Evolutionary conservation across 2,329 filamentous ascomycete genomes (phyloP), one percentile per base, ranked within the genome.

Genomic region (Colletotrichum lindemuthianum): DNA sequence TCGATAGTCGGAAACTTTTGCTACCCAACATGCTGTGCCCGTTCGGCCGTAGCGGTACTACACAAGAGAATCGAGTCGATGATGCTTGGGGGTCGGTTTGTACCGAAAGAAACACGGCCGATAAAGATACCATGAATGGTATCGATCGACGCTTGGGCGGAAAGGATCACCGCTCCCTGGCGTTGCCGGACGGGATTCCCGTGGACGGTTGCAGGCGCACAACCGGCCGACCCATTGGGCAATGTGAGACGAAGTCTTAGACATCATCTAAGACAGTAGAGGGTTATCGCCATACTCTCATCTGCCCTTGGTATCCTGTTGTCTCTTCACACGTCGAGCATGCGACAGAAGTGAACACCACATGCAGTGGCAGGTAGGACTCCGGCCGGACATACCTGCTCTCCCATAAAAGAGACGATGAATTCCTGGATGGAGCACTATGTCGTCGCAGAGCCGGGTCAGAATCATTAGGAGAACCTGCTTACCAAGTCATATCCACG

Each of bases 241-340:
- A 36, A n/a, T 47, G 58, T 56, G 58, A 16, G 24, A 47, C 32
- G 47, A n/a, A 15, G 36, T 56, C 40, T 34, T 11, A 61, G 58
- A 65, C 58, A 61, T 7, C 2, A 56, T 60, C 61, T 55, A 55
- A 61, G 61, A 65, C 58, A 61, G 57, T 37, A 6, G 33, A 15
- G 39, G 33, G 15, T 34, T n/a, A 45, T 60, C 49, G 9, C 24
- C 13, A 32, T 24, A 15, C 37, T 41, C n/a, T 39, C 9, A 13
- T 9, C 4, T 52, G 40, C 16, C 15, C 11, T 51, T 13, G 40
- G 24, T 16, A 16, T 39, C 40, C 41, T 32, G 10, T 6, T 16
- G 24, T n/a, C 13, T 24, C 12, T 13, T 45, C 12, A 24, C 32
- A 43, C 39, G 45, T 34, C 13, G 24, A 24, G 24, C 24, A 24